Conservation (phyloP, 2,329 filamentous ascomycete species). For the Botrytis cinerea region DNA sequence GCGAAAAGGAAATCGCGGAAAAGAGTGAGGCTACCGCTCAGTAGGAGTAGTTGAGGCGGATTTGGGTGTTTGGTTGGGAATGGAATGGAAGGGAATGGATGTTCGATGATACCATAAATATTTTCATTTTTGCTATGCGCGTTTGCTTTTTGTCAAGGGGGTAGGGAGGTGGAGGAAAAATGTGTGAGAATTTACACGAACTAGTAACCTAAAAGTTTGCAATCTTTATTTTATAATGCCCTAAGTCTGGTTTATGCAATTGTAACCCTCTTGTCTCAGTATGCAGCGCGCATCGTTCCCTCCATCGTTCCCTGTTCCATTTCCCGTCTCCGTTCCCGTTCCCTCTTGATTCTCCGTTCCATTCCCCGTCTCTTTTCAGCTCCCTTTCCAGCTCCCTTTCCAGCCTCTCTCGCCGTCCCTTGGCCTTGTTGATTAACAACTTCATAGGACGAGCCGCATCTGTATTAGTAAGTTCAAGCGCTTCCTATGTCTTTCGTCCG, state of each 20-base stretch:
- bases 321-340: too few species aligned
- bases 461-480: not conserved
- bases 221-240: not conserved
- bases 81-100: not conserved
- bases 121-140: not conserved
- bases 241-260: not conserved
- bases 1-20: constrained; percentile 31
- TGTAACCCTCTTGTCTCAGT: not conserved
- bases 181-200: too few species aligned
- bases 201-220: not conserved
- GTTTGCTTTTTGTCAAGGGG: not conserved
- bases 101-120: constrained; percentile 6
- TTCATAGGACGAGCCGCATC: not conserved
- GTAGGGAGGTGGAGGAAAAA: not conserved
- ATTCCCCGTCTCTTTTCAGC: too few species aligned
- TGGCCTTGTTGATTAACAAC: not conserved
- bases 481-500: not conserved
- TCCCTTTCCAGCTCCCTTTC: too few species aligned
- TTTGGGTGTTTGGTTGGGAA: not conserved
- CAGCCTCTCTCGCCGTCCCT: too few species aligned
- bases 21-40: constrained; percentile 8
- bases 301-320: too few species aligned
- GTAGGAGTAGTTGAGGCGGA: not conserved
- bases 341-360: too few species aligned
- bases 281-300: not conserved